Conservation (phyloP, 2,329 filamentous ascomycete species). For the Colletotrichum falcatum region DNA sequence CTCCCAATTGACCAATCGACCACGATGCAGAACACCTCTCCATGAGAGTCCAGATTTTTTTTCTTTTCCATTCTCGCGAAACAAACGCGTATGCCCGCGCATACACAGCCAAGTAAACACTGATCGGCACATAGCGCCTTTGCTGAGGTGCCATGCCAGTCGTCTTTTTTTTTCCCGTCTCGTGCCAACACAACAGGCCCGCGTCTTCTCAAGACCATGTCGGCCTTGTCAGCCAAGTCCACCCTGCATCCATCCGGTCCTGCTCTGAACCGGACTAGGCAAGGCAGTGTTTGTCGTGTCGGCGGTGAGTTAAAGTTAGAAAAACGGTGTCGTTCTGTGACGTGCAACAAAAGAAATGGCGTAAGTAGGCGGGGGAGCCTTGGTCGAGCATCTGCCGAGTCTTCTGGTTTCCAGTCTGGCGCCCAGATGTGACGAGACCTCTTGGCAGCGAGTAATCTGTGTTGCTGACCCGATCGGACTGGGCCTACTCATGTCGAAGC, state of each 20-base stretch:
- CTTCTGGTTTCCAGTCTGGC: background rate
- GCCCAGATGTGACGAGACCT: background rate
- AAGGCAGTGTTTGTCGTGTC: background rate
- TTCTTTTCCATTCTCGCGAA: constrained; percentile 42
- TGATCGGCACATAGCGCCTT: constrained; percentile 43
- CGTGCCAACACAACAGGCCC: background rate
- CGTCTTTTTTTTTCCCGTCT: constrained; percentile 8
- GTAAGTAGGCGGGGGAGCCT: background rate
- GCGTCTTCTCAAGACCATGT: background rate
- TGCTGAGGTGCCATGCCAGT: constrained; percentile 8
- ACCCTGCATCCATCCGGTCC: background rate
- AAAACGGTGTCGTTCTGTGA: background rate
- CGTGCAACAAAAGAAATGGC: constrained; percentile 9
- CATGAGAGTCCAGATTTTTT: constrained; percentile 48
- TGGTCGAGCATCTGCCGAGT: background rate
- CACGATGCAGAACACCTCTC: constrained; percentile 53
- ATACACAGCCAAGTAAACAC: constrained; percentile 45
- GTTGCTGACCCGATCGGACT: background rate
- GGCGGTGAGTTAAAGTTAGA: background rate
- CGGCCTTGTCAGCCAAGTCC: background rate
- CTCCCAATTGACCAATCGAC: constrained; percentile 50
- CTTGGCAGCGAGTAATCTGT: background rate
- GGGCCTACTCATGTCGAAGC: background rate
- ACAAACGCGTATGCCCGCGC: constrained; percentile 42
- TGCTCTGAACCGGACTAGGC: background rate